These are phyloP conservation scores for Cladorrhinum sp. DNA, from an alignment of 2,329 filamentous ascomycete genomes.

Conservation along the genomic window DNA sequence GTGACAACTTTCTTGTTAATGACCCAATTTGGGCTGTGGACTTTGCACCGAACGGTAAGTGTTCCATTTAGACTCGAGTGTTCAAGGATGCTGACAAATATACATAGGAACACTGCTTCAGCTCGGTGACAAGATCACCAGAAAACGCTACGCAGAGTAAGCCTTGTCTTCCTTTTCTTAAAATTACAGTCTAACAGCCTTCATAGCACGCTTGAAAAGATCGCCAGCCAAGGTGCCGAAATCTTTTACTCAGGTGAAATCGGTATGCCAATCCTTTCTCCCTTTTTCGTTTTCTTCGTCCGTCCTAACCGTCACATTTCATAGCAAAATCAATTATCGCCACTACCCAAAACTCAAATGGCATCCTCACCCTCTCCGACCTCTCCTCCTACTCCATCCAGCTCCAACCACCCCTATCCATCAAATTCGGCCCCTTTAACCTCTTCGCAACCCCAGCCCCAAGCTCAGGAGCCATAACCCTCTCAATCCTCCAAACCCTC, in stretches of 20 bases:
- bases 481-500: slow-evolving; percentile 77
- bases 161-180: slow-evolving; percentile 15
- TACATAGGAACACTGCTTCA: slow-evolving; percentile 58
- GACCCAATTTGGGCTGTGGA: slow-evolving; percentile 81
- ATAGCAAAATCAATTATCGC: slow-evolving; percentile 69
- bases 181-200: background rate
- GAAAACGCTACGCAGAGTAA: slow-evolving; percentile 69
- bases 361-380: slow-evolving; percentile 83
- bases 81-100: background rate
- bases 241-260: slow-evolving; percentile 39
- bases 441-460: slow-evolving; percentile 71
- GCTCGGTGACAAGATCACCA: slow-evolving; percentile 73
- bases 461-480: slow-evolving; percentile 70
- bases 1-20: slow-evolving; percentile 63
- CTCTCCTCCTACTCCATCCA: slow-evolving; percentile 68
- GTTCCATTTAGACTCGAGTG: background rate
- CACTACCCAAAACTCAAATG: slow-evolving; percentile 64
- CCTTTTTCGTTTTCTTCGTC: slow-evolving; percentile 22
- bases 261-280: slow-evolving; percentile 25
- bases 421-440: slow-evolving; percentile 66
- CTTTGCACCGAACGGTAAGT: slow-evolving; percentile 72
- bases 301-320: background rate
- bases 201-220: slow-evolving; percentile 64
- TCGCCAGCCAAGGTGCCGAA: slow-evolving; percentile 63
- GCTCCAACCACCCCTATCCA: slow-evolving; percentile 56